Base-by-base conservation (phyloP, 2,329 filamentous ascomycete genomes). In the Pseudonectria foliicola region DNA sequence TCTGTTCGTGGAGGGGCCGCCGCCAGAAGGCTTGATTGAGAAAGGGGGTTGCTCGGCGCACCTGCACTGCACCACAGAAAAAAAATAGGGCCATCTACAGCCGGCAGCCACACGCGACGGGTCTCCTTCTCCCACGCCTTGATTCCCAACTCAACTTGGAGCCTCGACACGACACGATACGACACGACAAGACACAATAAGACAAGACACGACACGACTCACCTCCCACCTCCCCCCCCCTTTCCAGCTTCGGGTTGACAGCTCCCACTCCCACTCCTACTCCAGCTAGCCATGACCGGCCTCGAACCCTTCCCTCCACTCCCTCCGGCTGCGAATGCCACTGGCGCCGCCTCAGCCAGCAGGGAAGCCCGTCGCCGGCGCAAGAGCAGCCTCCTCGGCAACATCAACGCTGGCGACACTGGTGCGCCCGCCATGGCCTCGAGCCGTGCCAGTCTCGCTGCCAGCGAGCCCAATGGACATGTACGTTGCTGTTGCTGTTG, bases 221-320 rank as follows among this genome's bases (percentile, higher is more conserved):
- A n/a, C n/a, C n/a, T n/a, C n/a, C n/a, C n/a, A n/a, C n/a, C n/a
- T n/a, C n/a, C n/a, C n/a, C n/a, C n/a, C n/a, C n/a, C n/a, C n/a
- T n/a, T n/a, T n/a, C n/a, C n/a, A n/a, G n/a, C n/a, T n/a, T n/a
- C n/a, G n/a, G n/a, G n/a, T n/a, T n/a, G n/a, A n/a, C n/a, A n/a
- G n/a, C n/a, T n/a, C n/a, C n/a, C n/a, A n/a, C n/a, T n/a, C n/a
- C n/a, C n/a, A n/a, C n/a, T n/a, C n/a, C n/a, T n/a, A n/a, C n/a
- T n/a, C n/a, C n/a, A n/a, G n/a, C n/a, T n/a, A n/a, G n/a, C n/a
- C 49, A 71, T 71, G 67, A 57, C 67, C 27, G 57, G 54, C 37
- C 55, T 64, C 41, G 73, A 77, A 55, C 73, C 73, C 13, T 77
- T 77, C 42, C 73, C 73, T 36, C 60, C 69, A 26, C 64, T 77